Base-by-base conservation (phyloP, 306 rosid genomes). In the Castanea mollissima region DNA sequence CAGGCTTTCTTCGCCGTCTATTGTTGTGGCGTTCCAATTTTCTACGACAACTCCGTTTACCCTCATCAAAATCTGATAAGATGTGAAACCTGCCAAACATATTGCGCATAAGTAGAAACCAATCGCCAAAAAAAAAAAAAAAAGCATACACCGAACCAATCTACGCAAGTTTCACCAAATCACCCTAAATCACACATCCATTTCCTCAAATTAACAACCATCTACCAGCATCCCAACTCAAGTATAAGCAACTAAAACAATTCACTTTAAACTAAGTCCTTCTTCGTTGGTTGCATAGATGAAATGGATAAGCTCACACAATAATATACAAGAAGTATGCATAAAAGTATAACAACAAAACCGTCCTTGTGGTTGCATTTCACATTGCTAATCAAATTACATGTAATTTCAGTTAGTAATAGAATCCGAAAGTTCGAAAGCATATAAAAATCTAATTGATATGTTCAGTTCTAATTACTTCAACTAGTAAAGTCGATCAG, bases 1-100 rank as follows among this genome's bases (percentile, higher is more conserved):
- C 63, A 14, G 92, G 86, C 77, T 93, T 96, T 83, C 99, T 91
- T 18, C 98, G 80, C 80, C 98, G 87, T 71, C 98, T 81, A 58
- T 87, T 93, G 86, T 96, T 96, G 82, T 96, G 99, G 31, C 94
- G 92, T 89, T 93, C 99, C 74, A 96, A 77, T 84, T 96, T 96
- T 72, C 97, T 89, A 79, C 99, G 88, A 76, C 99, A 96, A 65
- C 99, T 93, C 11, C 99, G 94, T 71, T 93, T 96, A 13, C 98
- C 99, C 86, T 96, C 98, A 38, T 96, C 99, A 82, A 96, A 96
- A 86, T 96, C 98, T 71, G 91, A 25, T 59, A 93, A 80, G 58
- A 90, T 51, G 62, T 96, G 99, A 86, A 96, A 96, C 94, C 99
- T 95, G 87, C 41, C 69, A 78, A 51, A 77, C 79, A 79, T 75